These are phyloP conservation scores for Phialophora tarda DNA, from an alignment of 2,329 filamentous ascomycete genomes.

Conservation along the genomic window DNA sequence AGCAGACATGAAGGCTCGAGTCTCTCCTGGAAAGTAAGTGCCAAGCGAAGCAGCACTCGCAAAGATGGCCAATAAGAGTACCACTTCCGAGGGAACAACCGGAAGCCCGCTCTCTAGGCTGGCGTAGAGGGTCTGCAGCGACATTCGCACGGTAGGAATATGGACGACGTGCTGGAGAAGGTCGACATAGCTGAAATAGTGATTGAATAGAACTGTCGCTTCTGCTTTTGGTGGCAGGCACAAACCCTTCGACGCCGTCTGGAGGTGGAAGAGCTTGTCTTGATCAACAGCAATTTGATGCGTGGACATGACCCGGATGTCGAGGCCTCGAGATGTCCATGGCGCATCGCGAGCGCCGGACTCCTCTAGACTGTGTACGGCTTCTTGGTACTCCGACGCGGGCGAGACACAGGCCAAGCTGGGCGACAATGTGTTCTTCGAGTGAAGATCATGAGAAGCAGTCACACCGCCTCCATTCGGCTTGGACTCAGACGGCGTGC, in stretches of 20 bases:
- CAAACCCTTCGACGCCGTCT: conserved; percentile 6
- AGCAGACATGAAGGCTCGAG: background rate
- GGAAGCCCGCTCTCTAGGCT: conserved; percentile 34
- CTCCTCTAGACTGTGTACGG: conserved; percentile 27
- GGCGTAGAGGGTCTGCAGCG: conserved; percentile 44
- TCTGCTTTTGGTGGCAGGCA: conserved; percentile 44
- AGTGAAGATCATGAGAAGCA: background rate
- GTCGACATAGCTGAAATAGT: conserved; percentile 45
- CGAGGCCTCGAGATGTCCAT: conserved; percentile 15
- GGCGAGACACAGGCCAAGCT: conserved; percentile 24
- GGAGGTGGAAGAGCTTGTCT: conserved; percentile 3
- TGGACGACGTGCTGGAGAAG: conserved; percentile 48
- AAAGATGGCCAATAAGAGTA: conserved; percentile 46
- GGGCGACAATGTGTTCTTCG: background rate
- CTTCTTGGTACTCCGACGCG: conserved; percentile 32
- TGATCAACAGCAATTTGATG: conserved; percentile 23
- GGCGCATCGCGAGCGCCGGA: conserved; percentile 14
- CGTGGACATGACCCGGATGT: conserved; percentile 18
- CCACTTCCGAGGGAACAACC: conserved; percentile 42
- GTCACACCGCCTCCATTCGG: background rate
- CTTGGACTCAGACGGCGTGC: conserved; percentile 11
- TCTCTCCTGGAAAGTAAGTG: conserved; percentile 29
- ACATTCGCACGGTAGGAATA: conserved; percentile 40
- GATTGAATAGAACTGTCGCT: conserved; percentile 42
- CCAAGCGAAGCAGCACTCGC: conserved; percentile 41